Conservation (phyloP, 176 grass and related monocot genomes). For the Neostapfia colusana region DNA sequence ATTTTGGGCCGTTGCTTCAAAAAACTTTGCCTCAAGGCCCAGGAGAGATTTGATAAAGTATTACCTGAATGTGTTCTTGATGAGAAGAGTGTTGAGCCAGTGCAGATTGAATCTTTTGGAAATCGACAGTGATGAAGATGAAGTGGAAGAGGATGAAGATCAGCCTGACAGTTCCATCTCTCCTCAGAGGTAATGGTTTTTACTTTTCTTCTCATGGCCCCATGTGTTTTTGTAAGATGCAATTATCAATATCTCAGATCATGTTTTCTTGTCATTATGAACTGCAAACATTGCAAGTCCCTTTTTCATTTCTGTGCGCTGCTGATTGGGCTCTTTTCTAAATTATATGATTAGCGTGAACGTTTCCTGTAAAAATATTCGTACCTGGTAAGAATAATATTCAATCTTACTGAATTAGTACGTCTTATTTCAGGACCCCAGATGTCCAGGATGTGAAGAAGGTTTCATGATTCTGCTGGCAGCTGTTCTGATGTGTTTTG, state of each 20-base stretch:
- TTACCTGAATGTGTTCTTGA: conserved; percentile 89
- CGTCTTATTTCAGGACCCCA: conserved; percentile 40
- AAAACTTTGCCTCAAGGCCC: conserved; percentile 58
- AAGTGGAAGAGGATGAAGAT: conserved; percentile 60
- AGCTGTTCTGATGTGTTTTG: conserved; percentile 32
- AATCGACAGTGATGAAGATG: conserved; percentile 77
- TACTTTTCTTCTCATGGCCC: conserved; percentile 2
- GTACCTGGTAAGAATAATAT: conserved; percentile 9
- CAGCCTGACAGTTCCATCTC: conserved; percentile 40
- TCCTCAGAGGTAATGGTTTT: conserved; percentile 45
- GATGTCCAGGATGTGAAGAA: conserved; percentile 35
- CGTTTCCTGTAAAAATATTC: not conserved
- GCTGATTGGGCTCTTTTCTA: not conserved
- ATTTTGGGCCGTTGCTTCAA: conserved; percentile 61
- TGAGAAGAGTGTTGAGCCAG: conserved; percentile 66
- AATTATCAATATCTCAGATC: not conserved
- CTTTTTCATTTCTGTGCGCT: not conserved
- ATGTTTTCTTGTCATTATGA: not conserved
- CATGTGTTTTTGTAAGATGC: conserved; percentile 8
- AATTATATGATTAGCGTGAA: conserved; percentile 9
- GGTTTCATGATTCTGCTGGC: conserved; percentile 40
- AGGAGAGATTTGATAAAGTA: conserved; percentile 64
- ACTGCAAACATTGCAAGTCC: not conserved
- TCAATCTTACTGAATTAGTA: conserved; percentile 21
- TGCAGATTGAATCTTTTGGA: conserved; percentile 62